Conservation (phyloP, 305 asterid species). For the Rubia tinctorum region DNA sequence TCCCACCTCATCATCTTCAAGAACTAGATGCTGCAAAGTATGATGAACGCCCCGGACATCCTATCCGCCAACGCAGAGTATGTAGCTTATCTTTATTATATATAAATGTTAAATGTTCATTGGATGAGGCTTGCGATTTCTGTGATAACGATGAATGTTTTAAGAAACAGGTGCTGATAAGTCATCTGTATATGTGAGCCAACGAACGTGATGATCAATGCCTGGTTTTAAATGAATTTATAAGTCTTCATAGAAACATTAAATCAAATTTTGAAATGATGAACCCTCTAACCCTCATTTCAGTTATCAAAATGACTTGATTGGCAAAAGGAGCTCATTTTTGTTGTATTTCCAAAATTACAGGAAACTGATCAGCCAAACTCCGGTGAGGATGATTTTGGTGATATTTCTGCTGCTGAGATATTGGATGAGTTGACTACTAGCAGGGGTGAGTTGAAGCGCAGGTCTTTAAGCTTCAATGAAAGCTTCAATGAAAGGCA, state of each 20-base stretch:
- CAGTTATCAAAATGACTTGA: too few species aligned
- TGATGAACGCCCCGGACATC: constrained; percentile 68
- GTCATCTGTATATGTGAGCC: too few species aligned
- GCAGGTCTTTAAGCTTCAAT: constrained; percentile 27
- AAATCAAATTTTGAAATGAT: neutral
- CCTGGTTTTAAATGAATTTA: too few species aligned
- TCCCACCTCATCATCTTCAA: constrained; percentile 57
- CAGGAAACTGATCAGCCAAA: constrained; percentile 52
- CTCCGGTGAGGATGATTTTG: constrained; percentile 25
- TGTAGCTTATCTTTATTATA: neutral
- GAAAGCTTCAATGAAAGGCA: constrained; percentile 61
- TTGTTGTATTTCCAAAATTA: constrained; percentile 7
- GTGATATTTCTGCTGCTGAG: constrained; percentile 67
- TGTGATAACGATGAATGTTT: too few species aligned
- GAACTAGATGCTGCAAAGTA: constrained; percentile 88
- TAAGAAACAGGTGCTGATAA: too few species aligned
- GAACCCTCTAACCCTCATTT: neutral
- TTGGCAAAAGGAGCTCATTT: too few species aligned
- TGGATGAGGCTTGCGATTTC: neutral
- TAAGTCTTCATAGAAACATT: too few species aligned
- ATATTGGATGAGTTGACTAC: constrained; percentile 85
- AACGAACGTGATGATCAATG: too few species aligned
- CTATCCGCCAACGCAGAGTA: constrained; percentile 43
- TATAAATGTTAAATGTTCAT: neutral
- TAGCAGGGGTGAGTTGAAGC: constrained; percentile 85